Evolutionary conservation across 2,329 filamentous ascomycete species (phyloP).

Genomic region (Aspergillus transmontanensis): DNA sequence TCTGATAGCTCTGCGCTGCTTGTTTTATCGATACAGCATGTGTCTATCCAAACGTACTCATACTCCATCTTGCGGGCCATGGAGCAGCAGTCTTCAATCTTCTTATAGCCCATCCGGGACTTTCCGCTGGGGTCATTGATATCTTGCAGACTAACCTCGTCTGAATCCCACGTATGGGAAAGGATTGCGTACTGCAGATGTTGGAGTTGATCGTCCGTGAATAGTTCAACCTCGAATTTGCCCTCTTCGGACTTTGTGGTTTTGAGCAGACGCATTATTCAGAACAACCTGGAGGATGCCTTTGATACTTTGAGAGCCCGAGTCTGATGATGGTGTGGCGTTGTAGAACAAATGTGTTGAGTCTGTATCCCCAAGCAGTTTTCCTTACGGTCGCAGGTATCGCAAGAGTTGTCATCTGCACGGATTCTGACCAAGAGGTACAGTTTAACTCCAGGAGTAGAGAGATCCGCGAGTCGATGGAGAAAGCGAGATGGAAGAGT

Average conservation of each 20-base stretch:
- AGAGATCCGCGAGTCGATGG: too few relatives aligned
- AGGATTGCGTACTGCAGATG: slow-evolving; percentile 6
- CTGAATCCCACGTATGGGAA: background rate
- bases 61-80: background rate
- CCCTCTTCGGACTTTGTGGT: rapidly evolving
- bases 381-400: too few relatives aligned
- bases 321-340: too few relatives aligned
- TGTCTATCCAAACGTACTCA: slow-evolving; percentile 25
- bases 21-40: slow-evolving; percentile 27
- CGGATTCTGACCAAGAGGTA: too few relatives aligned
- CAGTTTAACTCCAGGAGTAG: too few relatives aligned
- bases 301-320: too few relatives aligned
- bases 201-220: background rate
- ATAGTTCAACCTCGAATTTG: background rate
- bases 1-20: slow-evolving; percentile 25
- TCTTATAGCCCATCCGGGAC: background rate
- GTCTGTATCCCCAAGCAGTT: too few relatives aligned
- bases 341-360: rapidly evolving
- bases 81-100: slow-evolving; percentile 11
- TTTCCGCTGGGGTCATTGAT: background rate
- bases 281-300: rapidly evolving
- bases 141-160: background rate
- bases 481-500: too few relatives aligned
- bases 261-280: background rate
- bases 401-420: too few relatives aligned